Base-by-base conservation (phyloP, 495 filamentous ascomycete species). In the Xylaria grammica region DNA sequence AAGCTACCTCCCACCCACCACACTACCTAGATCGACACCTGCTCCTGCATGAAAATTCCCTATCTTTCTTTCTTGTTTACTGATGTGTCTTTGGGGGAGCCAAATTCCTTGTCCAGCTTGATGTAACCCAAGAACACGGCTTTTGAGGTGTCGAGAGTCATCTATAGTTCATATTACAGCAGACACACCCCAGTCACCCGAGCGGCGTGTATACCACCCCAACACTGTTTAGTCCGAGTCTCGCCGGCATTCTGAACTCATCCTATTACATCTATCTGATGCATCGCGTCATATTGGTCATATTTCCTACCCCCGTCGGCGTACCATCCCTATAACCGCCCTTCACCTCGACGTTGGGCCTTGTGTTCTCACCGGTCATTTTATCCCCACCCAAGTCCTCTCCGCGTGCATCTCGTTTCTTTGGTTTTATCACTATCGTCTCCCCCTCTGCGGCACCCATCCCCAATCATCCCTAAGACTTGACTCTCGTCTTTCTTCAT, bases 1-100 rank as follows among this genome's bases (percentile, higher is more conserved):
- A 45, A 60, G n/a, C 63, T 32, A 60, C 55, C 19, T 52, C 48
- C 48, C 63, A 48, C 24, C n/a, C 19, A 17, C 46, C 63, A 48
- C 36, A 30, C 22, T 52, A 52, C 36, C 29, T 51, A 9, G 54
- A 52, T 52, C 48, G 17, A 46, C 62, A 50, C 53, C 44, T 29
- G 40, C n/a, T 42, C 9, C 19, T 48, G 26, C 53, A 19, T 42
- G 38, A 3, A 49, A 30, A 22, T 57, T 36, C 40, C 26, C 52
- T 30, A 17, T 48, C 26, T 40, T 29, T 9, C 22, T 38, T 46
- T 45, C 26, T 40, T 17, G n/a, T 1, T 51, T 0, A 13, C 32
- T 42, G 10, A 29, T 22, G 15, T 46, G 46, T 51, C 58, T 51
- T 22, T 30, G 1, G 15, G 10, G 29, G 48, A 30, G 45, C 44